Evolutionary conservation across 140 eudicot genomes (phyloP), one percentile per base, ranked within the genome.

Genomic region (Anethum foeniculum): DNA sequence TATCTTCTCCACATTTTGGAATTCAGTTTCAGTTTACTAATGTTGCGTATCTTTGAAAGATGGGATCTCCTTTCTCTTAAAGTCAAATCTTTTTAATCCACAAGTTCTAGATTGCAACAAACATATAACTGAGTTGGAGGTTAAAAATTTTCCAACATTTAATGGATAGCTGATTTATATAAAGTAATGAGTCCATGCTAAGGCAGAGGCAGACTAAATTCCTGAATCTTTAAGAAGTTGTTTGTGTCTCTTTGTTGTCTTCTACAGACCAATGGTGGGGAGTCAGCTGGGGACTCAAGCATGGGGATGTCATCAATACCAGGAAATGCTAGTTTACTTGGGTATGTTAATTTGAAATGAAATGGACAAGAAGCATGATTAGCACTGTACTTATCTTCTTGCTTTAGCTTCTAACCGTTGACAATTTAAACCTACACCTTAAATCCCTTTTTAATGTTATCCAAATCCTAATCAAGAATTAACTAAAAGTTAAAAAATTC

Each of bases 281-380:
- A 93, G 84, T 80, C 85, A 85, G 72, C 86, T 0, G 97, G 87
- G 80, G 71, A 82, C 77, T 62, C 88, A 34, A 88, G 80, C 82
- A 86, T 86, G 16, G 95, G 93, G 81, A 84, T 75, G 51, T 79
- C 90, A 80, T 84, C 90, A 48, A 79, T 90, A 65, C 92, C 93
- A 67, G 97, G 97, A 88, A 92, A 92, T 81, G 91, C 99, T 72
- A 86, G 98, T 85, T 87, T 95, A 82, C 96, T 95, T 82, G 99
- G 99, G 99, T 95, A 87, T n/a, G 91, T 81, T 69, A 60, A 23
- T 79, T 76, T 85, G 30, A 10, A 65, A 28, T 32, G 23, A 14
- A 21, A 21, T 60, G 71, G 71, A 62, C 30, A 25, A n/a, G 36
- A 27, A 68, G 36, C 21, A 28, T 30, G 36, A 25, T 28, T 9